Conservation (phyloP, 306 rosid species). For the Quercus variabilis region DNA sequence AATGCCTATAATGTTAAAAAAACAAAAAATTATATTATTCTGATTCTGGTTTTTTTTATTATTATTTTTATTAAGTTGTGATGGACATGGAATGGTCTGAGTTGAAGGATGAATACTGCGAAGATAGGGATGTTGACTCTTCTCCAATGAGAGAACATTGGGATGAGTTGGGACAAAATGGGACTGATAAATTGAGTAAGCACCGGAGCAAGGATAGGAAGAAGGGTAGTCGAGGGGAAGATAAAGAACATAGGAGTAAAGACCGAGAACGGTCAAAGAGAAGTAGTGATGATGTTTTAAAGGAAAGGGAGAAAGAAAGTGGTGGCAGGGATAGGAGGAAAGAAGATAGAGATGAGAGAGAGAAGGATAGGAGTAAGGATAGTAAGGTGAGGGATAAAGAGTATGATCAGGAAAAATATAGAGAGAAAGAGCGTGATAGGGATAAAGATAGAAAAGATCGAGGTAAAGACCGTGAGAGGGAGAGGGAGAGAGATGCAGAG, state of each 20-base stretch:
- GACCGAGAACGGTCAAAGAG: constrained; percentile 55
- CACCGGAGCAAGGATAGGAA: constrained; percentile 73
- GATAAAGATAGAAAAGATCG: constrained; percentile 63
- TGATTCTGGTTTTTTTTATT: not conserved
- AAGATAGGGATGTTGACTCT: constrained; percentile 42
- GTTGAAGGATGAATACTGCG: constrained; percentile 21
- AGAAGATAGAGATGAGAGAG: constrained; percentile 70
- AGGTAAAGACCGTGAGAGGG: constrained; percentile 56
- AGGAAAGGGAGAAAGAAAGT: constrained; percentile 49
- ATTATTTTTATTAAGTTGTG: not conserved
- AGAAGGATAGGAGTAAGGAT: constrained; percentile 64
- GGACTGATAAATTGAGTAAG: constrained; percentile 48
- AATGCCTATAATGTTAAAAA: not conserved
- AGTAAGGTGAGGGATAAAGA: constrained; percentile 63
- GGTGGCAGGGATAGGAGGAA: constrained; percentile 56
- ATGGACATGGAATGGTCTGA: constrained; percentile 66
- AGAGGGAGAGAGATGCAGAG: constrained; percentile 57
- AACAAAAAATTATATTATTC: too few species aligned
- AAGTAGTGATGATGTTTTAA: constrained; percentile 37
- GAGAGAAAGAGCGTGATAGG: constrained; percentile 61
- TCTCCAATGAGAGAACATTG: constrained; percentile 33
- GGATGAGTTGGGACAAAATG: constrained; percentile 37
- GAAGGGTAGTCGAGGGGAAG: constrained; percentile 61
- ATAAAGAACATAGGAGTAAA: constrained; percentile 62
- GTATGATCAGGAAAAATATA: constrained; percentile 58